These are phyloP conservation scores for Eucalyptus marginata DNA, from an alignment of 345 rosid genomes.

Conservation along the genomic window DNA sequence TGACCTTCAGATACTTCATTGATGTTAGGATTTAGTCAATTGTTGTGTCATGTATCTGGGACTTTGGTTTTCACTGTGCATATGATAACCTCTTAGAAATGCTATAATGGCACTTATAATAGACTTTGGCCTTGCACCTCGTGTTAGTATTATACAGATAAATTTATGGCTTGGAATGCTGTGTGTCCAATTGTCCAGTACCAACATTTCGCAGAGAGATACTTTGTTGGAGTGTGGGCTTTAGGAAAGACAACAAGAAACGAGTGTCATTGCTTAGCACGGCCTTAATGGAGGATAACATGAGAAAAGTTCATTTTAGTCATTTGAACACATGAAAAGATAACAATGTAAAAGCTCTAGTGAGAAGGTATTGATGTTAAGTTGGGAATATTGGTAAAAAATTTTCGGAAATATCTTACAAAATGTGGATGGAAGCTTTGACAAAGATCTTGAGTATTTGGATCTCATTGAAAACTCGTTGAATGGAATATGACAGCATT, in stretches of 20 bases:
- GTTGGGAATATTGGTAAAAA: neutral
- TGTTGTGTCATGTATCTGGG: neutral
- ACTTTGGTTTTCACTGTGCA: neutral
- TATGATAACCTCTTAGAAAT: neutral
- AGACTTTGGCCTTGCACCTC: neutral
- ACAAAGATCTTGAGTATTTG: neutral
- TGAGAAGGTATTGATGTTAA: neutral
- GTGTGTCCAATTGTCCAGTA: neutral
- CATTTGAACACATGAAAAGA: neutral
- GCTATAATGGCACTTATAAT: neutral
- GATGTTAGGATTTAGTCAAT: neutral
- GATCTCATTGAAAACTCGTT: neutral
- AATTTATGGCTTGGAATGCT: neutral
- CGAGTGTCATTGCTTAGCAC: neutral
- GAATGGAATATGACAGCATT: neutral
- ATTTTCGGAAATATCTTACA: rapidly evolving
- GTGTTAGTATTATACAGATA: neutral
- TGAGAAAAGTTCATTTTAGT: neutral
- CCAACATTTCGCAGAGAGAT: neutral
- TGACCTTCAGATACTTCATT: neutral
- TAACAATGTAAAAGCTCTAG: neutral
- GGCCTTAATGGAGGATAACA: neutral
- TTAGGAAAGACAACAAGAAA: neutral
- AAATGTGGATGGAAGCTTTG: neutral
- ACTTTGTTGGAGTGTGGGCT: neutral